Base-by-base conservation (phyloP, 805 yeast species). In the Metschnikowia cerradonensis region DNA sequence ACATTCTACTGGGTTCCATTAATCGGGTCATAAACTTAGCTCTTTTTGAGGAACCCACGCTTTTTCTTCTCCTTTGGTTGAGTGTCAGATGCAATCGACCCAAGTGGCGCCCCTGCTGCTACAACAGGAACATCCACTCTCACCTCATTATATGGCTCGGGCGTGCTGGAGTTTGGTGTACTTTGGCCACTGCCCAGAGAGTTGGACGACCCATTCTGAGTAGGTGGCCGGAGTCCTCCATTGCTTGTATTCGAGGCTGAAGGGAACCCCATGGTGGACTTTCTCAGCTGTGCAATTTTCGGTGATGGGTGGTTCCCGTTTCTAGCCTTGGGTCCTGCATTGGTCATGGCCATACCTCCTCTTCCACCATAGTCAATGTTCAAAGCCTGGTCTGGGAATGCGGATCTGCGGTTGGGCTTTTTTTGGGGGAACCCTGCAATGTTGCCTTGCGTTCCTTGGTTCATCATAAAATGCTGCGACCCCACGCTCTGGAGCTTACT, bases 281-380 rank as follows among this genome's bases (percentile, higher is more conserved):
- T 53, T 42, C 45, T 61, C 53, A 6, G 60, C 48, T 57, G 60
- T 49, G 52, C 49, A 15, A 45, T 38, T 22, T 57, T 56, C 14
- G 59, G 52, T 14, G 56, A 55, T 58, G 61, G 43, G 38, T 55
- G 48, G 53, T 23, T 30, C 39, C 62, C 48, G 51, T 54, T 45
- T 52, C 49, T 40, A 40, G 54, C 33, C 48, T 54, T 57, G 26
- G 48, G 46, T 11, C 52, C 53, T n/a, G 55, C 52, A 10, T 50
- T 37, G 6, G 72, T 67, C 67, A 67, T 68, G 2, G 77, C 77
- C 78, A 73, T 73, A 6, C 78, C 78, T 19, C 76, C 78, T 56
- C 77, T 63, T n/a, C 76, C 77, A 13, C 77, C 77, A 64, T 71
- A 65, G 58, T 73, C 78, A 17, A 72, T 48, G 51, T 59, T 60